Percentiles rank a stretch among this genome's conserved stretches.
phyloP scores from a whole-genome alignment of 176 grass and related monocot genomes.

The Cocos nucifera region DNA sequence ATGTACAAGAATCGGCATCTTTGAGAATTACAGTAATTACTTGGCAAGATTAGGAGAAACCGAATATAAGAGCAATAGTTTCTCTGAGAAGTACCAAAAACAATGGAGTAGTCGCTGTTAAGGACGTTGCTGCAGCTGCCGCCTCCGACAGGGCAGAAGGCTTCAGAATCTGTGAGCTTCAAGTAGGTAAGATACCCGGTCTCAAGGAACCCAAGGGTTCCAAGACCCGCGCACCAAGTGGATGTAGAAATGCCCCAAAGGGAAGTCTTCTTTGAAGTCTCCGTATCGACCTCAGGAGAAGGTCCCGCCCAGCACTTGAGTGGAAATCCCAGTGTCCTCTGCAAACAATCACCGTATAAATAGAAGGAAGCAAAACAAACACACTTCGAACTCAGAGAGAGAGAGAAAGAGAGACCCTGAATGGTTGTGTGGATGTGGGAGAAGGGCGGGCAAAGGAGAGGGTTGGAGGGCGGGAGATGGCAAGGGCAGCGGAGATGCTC shows the following conservation, averaged over 20 bases:
- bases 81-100: constrained; percentile 49
- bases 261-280: not conserved
- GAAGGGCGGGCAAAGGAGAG: not conserved
- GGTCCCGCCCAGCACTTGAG: constrained; percentile 39
- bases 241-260: constrained; percentile 53
- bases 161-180: constrained; percentile 68
- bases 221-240: constrained; percentile 49
- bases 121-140: constrained; percentile 63
- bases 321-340: constrained; percentile 16
- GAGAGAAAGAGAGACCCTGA: not conserved
- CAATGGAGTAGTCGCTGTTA: constrained; percentile 59
- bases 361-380: no score
- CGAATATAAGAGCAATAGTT: not conserved
- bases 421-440: not conserved
- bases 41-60: no score
- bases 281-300: constrained; percentile 21
- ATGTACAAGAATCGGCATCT: no score
- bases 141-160: constrained; percentile 71
- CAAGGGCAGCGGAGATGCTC: constrained; percentile 8
- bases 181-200: constrained; percentile 78
- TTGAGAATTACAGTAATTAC: no score
- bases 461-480: not conserved
- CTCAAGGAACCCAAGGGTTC: constrained; percentile 67
- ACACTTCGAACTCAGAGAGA: not conserved
- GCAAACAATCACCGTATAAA: not conserved